Evolutionary conservation across 805 yeast species (phyloP).

Genomic region (Metschnikowia peoriensis): DNA sequence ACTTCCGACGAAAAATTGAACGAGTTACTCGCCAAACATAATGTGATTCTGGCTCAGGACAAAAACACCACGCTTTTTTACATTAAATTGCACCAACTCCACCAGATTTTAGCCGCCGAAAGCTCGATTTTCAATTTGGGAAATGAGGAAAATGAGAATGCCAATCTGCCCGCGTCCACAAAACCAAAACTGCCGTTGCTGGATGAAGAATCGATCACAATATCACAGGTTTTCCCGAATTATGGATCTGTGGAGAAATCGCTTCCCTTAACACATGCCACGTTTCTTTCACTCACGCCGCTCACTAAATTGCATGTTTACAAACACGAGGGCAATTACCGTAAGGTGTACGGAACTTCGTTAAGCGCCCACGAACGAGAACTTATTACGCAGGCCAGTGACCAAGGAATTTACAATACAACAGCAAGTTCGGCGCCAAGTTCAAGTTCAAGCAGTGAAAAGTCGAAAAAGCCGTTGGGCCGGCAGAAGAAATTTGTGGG

Average conservation of each 20-base stretch:
- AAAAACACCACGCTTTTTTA: slow-evolving; percentile 25
- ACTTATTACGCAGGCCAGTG: slow-evolving; percentile 28
- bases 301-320: slow-evolving; percentile 37
- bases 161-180: slow-evolving; percentile 5
- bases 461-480: slow-evolving; percentile 20
- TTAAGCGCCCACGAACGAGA: slow-evolving; percentile 37
- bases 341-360: slow-evolving; percentile 23
- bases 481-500: slow-evolving; percentile 31
- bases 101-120: slow-evolving; percentile 20
- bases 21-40: slow-evolving; percentile 17
- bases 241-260: slow-evolving; percentile 32
- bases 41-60: slow-evolving; percentile 22
- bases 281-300: slow-evolving; percentile 35
- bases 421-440: neutral
- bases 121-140: slow-evolving; percentile 14
- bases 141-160: neutral
- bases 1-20: slow-evolving; percentile 23
- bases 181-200: slow-evolving; percentile 16
- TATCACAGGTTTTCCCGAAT: slow-evolving; percentile 41
- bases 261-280: slow-evolving; percentile 31
- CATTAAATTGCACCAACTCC: slow-evolving; percentile 23
- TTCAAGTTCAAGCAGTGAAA: slow-evolving; percentile 10
- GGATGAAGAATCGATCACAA: slow-evolving; percentile 31
- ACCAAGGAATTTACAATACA: slow-evolving; percentile 18
- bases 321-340: slow-evolving; percentile 24